phyloP scores from a whole-genome alignment of 202 grass and related monocot species.

The Bolboschoenoplectus hybrid region DNA sequence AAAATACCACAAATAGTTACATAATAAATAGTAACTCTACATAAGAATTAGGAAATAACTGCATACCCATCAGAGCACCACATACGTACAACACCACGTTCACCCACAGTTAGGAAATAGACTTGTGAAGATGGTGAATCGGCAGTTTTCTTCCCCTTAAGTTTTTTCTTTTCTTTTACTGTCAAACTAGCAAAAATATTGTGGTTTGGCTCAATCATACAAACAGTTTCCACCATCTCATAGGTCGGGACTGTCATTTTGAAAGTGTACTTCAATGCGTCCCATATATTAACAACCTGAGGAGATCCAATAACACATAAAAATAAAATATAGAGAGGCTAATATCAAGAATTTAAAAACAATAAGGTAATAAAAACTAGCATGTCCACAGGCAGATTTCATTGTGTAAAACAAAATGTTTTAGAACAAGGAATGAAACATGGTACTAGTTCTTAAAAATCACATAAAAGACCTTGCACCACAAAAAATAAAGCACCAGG shows the following conservation, averaged over 20 bases:
- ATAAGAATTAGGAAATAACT: slow-evolving; percentile 26
- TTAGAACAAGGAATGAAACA: background rate
- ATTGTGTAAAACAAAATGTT: background rate
- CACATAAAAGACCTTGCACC: background rate
- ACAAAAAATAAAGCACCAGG: background rate
- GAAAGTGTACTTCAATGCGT: slow-evolving; percentile 65
- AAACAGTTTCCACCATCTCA: slow-evolving; percentile 95
- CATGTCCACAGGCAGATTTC: background rate
- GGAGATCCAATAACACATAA: slow-evolving; percentile 33
- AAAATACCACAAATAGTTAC: background rate
- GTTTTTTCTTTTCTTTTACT: slow-evolving; percentile 37
- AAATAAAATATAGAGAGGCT: slow-evolving; percentile 30
- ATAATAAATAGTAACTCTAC: background rate
- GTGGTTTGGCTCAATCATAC: slow-evolving; percentile 60
- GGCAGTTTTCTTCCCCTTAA: slow-evolving; percentile 37
- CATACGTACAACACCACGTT: slow-evolving; percentile 73
- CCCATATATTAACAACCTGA: slow-evolving; percentile 85
- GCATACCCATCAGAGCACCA: slow-evolving; percentile 88
- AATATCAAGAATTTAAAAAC: slow-evolving; percentile 36
- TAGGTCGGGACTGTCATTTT: slow-evolving; percentile 83
- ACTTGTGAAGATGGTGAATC: slow-evolving; percentile 34
- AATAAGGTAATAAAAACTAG: background rate
- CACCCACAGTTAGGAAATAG: slow-evolving; percentile 94
- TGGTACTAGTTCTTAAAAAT: background rate
- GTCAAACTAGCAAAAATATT: slow-evolving; percentile 56